Percentiles rank a stretch among this genome's conserved stretches.
Evolutionary conservation across 345 rosid genomes (phyloP).

Genomic region (Lepidium africanum): DNA sequence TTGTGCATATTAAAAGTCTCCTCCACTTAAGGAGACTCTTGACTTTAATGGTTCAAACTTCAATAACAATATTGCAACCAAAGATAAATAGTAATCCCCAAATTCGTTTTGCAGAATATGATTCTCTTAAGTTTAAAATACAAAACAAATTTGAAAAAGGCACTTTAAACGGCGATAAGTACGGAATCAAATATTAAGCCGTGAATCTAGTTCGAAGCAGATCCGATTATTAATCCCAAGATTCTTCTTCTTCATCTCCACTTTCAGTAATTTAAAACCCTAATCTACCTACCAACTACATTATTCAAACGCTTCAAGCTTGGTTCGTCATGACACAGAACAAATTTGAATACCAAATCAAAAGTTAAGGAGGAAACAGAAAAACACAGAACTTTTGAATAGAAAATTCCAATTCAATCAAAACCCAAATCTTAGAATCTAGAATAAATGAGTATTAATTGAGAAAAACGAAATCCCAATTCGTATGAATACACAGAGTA

Average conservation of each 20-base stretch:
- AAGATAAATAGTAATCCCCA: background rate
- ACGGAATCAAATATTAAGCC: slow-evolving; percentile 16
- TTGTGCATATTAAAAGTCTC: slow-evolving; percentile 4
- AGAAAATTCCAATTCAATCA: background rate
- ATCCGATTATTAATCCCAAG: background rate
- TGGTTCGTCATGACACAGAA: background rate
- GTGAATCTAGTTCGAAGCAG: slow-evolving; percentile 13
- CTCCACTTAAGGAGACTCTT: background rate
- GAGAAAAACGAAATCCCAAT: background rate
- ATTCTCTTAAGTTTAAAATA: background rate
- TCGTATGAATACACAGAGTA: background rate
- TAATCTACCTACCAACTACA: slow-evolving; percentile 12
- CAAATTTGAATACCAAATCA: background rate
- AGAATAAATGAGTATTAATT: background rate
- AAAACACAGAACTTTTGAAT: background rate
- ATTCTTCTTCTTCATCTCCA: background rate
- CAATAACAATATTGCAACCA: background rate
- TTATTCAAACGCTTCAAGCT: background rate
- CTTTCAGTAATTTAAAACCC: background rate
- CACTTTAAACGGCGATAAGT: slow-evolving; percentile 1
- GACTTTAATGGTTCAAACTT: background rate
- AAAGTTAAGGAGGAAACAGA: background rate
- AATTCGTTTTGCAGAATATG: background rate
- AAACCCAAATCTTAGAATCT: slow-evolving; percentile 15
- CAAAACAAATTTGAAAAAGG: background rate